Evolutionary conservation across 1,284 basidiomycete species (phyloP).

Genomic region (Trametes polyzona): DNA sequence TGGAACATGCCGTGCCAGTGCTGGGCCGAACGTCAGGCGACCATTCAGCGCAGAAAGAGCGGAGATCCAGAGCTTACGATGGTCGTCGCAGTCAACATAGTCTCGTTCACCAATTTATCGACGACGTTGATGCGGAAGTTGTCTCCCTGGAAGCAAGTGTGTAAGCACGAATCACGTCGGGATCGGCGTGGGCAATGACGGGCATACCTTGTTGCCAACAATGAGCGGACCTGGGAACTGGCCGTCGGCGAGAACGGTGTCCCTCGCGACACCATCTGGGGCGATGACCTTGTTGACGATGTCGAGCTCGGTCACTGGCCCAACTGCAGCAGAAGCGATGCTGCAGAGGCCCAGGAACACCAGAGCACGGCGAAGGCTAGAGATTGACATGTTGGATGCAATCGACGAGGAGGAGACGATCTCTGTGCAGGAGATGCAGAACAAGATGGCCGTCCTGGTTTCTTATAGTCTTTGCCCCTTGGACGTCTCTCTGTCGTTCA

Average conservation of each 20-base stretch:
- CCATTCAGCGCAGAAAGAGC: no score
- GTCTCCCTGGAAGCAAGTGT: conserved; percentile 30
- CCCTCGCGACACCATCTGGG: conserved; percentile 31
- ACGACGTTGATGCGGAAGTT: conserved; percentile 39
- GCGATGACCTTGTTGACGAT: conserved; percentile 31
- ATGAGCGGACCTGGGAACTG: conserved; percentile 37
- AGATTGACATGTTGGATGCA: neutral
- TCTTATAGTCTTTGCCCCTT: neutral
- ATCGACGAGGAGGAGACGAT: neutral
- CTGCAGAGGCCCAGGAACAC: neutral
- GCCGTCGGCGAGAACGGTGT: conserved; percentile 33
- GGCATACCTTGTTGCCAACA: conserved; percentile 30
- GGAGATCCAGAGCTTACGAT: conserved; percentile 31
- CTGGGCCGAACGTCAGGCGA: conserved; percentile 34
- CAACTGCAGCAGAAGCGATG: conserved; percentile 20
- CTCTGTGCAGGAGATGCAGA: neutral
- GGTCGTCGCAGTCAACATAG: conserved; percentile 38
- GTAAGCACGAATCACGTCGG: conserved; percentile 28
- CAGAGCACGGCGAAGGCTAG: neutral
- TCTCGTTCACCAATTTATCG: conserved; percentile 36
- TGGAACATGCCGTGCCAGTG: conserved; percentile 42
- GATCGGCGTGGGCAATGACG: neutral
- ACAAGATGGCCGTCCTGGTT: neutral
- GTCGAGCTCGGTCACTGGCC: conserved; percentile 29
- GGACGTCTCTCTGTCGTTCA: neutral